Conservation (phyloP, 106 monocot genomes). For the Vanilla planifolia region DNA sequence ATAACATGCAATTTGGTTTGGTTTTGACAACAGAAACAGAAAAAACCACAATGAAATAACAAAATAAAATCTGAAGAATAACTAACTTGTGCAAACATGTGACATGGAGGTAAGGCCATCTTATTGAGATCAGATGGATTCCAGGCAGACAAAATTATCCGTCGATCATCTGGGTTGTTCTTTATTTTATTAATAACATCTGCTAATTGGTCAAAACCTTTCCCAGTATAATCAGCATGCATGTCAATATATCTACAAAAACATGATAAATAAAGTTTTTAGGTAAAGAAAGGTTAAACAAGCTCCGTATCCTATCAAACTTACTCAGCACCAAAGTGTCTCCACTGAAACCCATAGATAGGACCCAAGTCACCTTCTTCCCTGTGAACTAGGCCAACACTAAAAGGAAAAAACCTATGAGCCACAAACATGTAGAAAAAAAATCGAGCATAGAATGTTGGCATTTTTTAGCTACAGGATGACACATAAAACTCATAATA, state of each 20-base stretch:
- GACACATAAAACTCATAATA: neutral
- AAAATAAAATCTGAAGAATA: neutral
- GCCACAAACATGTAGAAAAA: neutral
- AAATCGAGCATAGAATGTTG: no score
- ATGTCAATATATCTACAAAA: conserved; percentile 69
- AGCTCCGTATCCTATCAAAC: conserved; percentile 4
- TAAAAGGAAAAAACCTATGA: conserved; percentile 16
- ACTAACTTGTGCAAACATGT: conserved; percentile 94
- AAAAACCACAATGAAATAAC: no score
- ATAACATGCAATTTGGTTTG: no score
- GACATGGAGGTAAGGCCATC: conserved; percentile 98
- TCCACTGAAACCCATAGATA: conserved; percentile 98
- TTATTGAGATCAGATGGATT: conserved; percentile 93
- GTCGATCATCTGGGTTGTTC: conserved; percentile 87
- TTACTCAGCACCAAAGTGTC: conserved; percentile 99
- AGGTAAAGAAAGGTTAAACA: neutral
- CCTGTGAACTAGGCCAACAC: conserved; percentile 63
- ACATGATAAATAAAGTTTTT: neutral
- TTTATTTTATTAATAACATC: conserved; percentile 92
- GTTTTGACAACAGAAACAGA: no score
- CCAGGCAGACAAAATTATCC: conserved; percentile 92
- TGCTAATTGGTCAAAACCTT: conserved; percentile 96
- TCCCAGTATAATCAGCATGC: conserved; percentile 88
- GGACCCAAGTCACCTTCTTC: conserved; percentile 96
- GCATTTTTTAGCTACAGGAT: no score